These are phyloP conservation scores for Diaporthe amygdali DNA, from an alignment of 2,329 filamentous ascomycete species.

Conservation along the genomic window DNA sequence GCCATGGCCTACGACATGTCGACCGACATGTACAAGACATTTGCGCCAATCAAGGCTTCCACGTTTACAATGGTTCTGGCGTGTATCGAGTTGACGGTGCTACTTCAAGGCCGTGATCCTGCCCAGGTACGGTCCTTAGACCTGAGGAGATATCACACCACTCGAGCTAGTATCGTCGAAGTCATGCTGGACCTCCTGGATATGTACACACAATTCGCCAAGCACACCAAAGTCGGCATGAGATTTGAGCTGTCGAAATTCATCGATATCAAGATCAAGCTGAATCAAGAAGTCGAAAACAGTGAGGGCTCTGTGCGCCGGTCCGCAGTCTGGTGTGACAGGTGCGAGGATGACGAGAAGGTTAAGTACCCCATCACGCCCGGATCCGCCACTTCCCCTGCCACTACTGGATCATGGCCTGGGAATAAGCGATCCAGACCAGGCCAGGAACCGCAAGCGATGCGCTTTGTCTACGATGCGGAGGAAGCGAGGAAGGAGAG, in stretches of 20 bases:
- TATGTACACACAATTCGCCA: constrained; percentile 85
- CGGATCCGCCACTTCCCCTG: constrained; percentile 45
- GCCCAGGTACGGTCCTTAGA: constrained; percentile 56
- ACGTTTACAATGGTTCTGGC: constrained; percentile 85
- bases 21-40: constrained; percentile 91
- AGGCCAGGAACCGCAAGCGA: constrained; percentile 66
- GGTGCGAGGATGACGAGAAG: constrained; percentile 49
- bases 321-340: constrained; percentile 65
- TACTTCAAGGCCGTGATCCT: constrained; percentile 64
- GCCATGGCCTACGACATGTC: constrained; percentile 80
- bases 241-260: constrained; percentile 78
- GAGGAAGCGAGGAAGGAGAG: constrained; percentile 76
- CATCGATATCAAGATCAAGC: constrained; percentile 82
- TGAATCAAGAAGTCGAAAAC: constrained; percentile 81
- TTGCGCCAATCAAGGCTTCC: constrained; percentile 88
- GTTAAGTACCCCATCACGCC: constrained; percentile 40
- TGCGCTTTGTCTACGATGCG: constrained; percentile 88
- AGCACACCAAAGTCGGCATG: constrained; percentile 75
- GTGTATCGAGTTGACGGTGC: constrained; percentile 79
- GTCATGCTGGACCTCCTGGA: constrained; percentile 90
- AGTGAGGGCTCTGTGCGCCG: constrained; percentile 61
- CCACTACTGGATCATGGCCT: constrained; percentile 43
- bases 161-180: constrained; percentile 64
- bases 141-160: constrained; percentile 51
- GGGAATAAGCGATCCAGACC: constrained; percentile 44